Evolutionary conservation across 306 rosid genomes (phyloP).

Genomic region (Corylus americana): DNA sequence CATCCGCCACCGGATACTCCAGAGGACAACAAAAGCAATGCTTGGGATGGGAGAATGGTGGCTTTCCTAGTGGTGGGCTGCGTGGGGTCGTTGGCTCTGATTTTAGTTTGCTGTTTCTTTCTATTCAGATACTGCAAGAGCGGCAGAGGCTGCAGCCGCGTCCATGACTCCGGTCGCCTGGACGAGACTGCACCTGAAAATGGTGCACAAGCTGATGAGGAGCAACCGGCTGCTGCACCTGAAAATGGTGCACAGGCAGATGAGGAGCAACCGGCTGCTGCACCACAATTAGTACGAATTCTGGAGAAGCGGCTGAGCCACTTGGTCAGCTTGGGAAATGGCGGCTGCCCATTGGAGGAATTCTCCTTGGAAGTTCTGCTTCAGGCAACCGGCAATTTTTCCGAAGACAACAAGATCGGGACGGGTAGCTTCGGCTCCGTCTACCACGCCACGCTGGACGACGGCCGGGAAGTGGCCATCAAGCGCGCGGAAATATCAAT

Average conservation of each 20-base stretch:
- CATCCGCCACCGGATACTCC: neutral
- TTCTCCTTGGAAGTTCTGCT: constrained; percentile 43
- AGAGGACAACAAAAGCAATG: neutral
- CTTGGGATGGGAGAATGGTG: constrained; percentile 63
- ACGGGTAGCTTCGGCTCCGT: constrained; percentile 81
- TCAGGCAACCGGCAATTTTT: constrained; percentile 61
- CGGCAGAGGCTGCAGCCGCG: constrained; percentile 53
- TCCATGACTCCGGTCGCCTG: constrained; percentile 84
- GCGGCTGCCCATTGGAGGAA: constrained; percentile 63
- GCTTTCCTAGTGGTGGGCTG: constrained; percentile 77
- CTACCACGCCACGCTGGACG: constrained; percentile 60
- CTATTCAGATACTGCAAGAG: constrained; percentile 43
- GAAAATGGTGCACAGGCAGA: neutral
- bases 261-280: neutral
- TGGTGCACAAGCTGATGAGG: neutral
- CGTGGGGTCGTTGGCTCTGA: constrained; percentile 56
- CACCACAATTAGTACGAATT: constrained; percentile 8
- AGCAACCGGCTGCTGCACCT: neutral
- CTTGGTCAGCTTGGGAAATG: constrained; percentile 63
- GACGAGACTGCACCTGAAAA: constrained; percentile 32
- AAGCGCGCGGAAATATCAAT: constrained; percentile 71
- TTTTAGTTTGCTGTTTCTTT: constrained; percentile 45
- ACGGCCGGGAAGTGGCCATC: constrained; percentile 77
- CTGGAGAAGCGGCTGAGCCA: constrained; percentile 79
- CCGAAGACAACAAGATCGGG: constrained; percentile 67